Base-by-base conservation (phyloP, 805 yeast genomes). In the Candida manassasensis region DNA sequence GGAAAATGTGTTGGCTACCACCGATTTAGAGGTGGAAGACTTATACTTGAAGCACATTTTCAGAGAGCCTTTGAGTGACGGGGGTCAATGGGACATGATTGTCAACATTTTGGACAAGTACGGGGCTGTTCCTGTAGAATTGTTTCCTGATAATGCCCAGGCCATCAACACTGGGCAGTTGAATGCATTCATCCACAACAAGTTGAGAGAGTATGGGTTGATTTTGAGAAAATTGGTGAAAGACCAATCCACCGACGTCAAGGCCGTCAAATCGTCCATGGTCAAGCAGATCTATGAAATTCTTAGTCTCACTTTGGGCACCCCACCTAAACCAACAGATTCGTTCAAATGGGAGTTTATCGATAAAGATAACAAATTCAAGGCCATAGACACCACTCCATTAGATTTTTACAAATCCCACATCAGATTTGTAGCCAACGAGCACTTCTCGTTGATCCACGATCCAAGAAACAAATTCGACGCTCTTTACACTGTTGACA, bases 81-180 rank as follows among this genome's bases (percentile, higher is more conserved):
- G 96, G 47, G 95, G 96, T 35, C 95, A 86, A 59, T 85, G 83
- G 71, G 80, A 83, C 44, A 82, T 86, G 93, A 75, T 84, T 54
- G 68, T 80, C 32, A 84, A 85, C 58, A 55, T 87, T 38, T 73
- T 85, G 34, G 77, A 78, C 43, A 87, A 86, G 59, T 87, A 86
- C 49, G 95, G 95, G 19, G 53, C 83, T 35, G 84, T 86, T 35
- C 96, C 96, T 25, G 69, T 80, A 50, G 75, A 73, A 44, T 56
- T 76, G 12, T 87, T 73, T 61, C 89, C 90, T 8, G 95, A 86
- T 55, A 68, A 77, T 37, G 70, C 70, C 11, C 75, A 74, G 35
- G 67, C 77, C 18, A 74, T 77, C 27, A 65, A 82, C 12, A 73
- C 84, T 3, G 41, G 61, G 27, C 55, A 55, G 16, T 65, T 84